Evolutionary conservation across 2,329 filamentous ascomycete species (phyloP).

Genomic region (Curvularia verruculosa): DNA sequence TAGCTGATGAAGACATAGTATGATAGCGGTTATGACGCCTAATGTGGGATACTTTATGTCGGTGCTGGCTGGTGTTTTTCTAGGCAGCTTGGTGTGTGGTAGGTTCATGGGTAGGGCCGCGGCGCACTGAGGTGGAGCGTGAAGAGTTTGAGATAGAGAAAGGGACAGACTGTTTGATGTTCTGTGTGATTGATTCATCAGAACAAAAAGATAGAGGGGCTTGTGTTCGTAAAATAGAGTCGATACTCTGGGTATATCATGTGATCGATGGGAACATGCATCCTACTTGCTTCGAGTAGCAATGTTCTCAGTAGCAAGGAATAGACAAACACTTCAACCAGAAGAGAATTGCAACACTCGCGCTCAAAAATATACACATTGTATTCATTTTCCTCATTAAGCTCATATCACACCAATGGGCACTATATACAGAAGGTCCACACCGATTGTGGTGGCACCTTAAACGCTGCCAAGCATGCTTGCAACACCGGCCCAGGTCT

Average conservation of each 20-base stretch:
- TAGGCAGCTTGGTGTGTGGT: conserved; percentile 79
- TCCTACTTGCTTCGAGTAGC: not conserved
- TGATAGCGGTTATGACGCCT: conserved; percentile 89
- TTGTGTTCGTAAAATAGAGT: not conserved
- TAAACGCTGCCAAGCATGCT: conserved; percentile 38
- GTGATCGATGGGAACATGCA: not conserved
- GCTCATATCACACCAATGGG: not conserved
- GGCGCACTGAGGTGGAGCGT: not conserved
- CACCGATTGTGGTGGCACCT: not conserved
- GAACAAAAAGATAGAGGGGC: not conserved
- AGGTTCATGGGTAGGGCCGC: conserved; percentile 57
- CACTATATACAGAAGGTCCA: not conserved
- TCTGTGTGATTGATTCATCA: not conserved
- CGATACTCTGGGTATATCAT: not conserved
- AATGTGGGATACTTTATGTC: conserved; percentile 84
- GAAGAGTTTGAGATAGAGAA: not conserved
- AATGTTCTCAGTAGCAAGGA: not conserved
- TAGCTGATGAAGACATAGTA: conserved; percentile 58
- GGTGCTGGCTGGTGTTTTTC: conserved; percentile 73
- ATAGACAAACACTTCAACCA: not conserved
- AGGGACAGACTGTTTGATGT: not conserved
- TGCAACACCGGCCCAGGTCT: conserved; percentile 54
- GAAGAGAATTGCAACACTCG: not conserved
- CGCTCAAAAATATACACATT: not conserved
- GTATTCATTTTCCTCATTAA: not conserved